A percentile compares a stretch with the other conserved stretches of the same genome.
Conservation (phyloP, 2,329 filamentous ascomycete species). For the Ceratocystis ficicola region DNA sequence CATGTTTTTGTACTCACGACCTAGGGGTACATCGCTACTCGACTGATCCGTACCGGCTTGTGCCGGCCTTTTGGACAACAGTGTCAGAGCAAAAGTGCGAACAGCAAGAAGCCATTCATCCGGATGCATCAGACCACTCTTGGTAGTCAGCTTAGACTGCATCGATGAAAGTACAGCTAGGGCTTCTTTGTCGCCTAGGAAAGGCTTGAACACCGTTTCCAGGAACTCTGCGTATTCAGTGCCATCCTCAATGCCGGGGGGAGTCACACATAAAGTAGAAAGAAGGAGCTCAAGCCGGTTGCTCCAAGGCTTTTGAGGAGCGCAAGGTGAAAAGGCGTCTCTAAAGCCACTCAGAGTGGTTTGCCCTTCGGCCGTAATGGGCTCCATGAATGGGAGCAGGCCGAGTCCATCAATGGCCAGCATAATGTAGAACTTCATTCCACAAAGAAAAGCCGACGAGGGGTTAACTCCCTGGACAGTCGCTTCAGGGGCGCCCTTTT, state of each 20-base stretch:
- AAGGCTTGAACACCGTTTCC: constrained; percentile 43
- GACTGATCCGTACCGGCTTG: not conserved
- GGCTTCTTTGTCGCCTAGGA: constrained; percentile 40
- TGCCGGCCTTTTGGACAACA: not conserved
- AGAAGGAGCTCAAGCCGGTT: not conserved
- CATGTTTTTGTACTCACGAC: constrained; percentile 58
- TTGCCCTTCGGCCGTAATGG: constrained; percentile 38
- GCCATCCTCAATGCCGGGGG: constrained; percentile 38
- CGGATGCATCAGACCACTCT: not conserved
- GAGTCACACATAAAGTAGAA: constrained; percentile 41
- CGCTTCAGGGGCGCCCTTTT: constrained; percentile 39
- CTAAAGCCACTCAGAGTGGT: constrained; percentile 45
- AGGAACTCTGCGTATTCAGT: constrained; percentile 38
- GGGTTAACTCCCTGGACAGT: constrained; percentile 25
- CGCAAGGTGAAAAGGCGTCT: constrained; percentile 25
- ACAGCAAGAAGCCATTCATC: constrained; percentile 14
- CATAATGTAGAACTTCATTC: constrained; percentile 40
- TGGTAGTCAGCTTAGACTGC: constrained; percentile 6
- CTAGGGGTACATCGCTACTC: constrained; percentile 30
- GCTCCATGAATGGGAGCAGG: constrained; percentile 51
- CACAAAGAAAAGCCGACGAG: constrained; percentile 38
- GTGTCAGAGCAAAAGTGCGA: constrained; percentile 8
- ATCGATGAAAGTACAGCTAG: constrained; percentile 5
- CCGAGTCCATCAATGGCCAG: constrained; percentile 43
- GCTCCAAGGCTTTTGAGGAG: not conserved